These are phyloP conservation scores for Saccharata proteae DNA, from an alignment of 2,329 filamentous ascomycete genomes.

Conservation along the genomic window DNA sequence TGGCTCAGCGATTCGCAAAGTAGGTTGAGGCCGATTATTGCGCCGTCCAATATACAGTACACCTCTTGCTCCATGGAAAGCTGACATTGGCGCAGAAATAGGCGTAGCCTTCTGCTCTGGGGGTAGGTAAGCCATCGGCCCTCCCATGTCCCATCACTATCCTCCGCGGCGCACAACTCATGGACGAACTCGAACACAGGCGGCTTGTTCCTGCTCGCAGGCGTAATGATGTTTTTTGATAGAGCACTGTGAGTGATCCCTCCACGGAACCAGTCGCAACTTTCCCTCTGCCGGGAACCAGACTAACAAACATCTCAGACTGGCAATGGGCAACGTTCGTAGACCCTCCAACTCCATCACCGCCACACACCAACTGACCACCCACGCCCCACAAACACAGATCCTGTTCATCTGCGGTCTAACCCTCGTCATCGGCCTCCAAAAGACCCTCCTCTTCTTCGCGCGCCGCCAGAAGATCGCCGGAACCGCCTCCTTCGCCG, in stretches of 20 bases:
- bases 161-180: constrained; percentile 1
- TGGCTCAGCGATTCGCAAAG: constrained; percentile 95
- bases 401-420: constrained; percentile 97
- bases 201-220: constrained; percentile 87
- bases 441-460: constrained; percentile 91
- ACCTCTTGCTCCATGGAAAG: too few species aligned
- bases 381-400: constrained; percentile 32
- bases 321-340: constrained; percentile 92
- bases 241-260: constrained; percentile 63
- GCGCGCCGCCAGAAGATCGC: constrained; percentile 84
- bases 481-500: constrained; percentile 78
- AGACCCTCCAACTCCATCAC: constrained; percentile 6
- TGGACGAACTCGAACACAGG: constrained; percentile 41
- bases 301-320: constrained; percentile 38
- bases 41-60: too few species aligned
- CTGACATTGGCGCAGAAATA: constrained; percentile 62
- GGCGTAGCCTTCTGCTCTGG: constrained; percentile 96
- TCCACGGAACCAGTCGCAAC: not conserved
- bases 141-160: constrained; percentile 1
- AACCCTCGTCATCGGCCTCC: constrained; percentile 84
- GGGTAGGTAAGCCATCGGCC: constrained; percentile 50
- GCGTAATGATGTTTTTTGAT: constrained; percentile 96
- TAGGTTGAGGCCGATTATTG: constrained; percentile 30
- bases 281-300: not conserved
- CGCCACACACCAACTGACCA: constrained; percentile 1